Conservation (phyloP, 192 early-diverging fungal species). For the Coemansia interrupta region DNA sequence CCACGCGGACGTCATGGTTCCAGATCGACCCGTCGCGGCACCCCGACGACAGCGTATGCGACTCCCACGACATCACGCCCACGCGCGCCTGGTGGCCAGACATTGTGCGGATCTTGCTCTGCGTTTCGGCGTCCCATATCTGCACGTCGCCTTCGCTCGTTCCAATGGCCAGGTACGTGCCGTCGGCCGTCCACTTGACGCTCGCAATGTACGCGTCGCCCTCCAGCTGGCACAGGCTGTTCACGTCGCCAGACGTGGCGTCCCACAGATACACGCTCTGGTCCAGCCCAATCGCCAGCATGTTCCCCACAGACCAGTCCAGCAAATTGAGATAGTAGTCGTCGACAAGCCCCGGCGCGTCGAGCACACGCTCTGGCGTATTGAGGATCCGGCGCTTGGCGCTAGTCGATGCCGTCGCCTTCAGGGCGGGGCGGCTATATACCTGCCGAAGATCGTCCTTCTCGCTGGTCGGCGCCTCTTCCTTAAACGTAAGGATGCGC, state of each 20-base stretch:
- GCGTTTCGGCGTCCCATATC: slow-evolving; percentile 84
- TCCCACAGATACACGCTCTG: slow-evolving; percentile 89
- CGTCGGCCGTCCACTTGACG: slow-evolving; percentile 72
- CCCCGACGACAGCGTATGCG: slow-evolving; percentile 76
- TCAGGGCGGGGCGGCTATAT: slow-evolving; percentile 46
- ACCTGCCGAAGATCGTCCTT: slow-evolving; percentile 55
- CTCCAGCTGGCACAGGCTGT: slow-evolving; percentile 42
- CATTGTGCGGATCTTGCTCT: slow-evolving; percentile 78
- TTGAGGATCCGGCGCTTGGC: slow-evolving; percentile 70
- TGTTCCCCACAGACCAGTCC: slow-evolving; percentile 83
- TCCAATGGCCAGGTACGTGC: slow-evolving; percentile 67
- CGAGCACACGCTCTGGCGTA: slow-evolving; percentile 77
- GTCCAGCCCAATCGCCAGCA: slow-evolving; percentile 83
- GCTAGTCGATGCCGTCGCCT: slow-evolving; percentile 22
- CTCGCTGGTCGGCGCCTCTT: slow-evolving; percentile 66
- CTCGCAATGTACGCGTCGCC: slow-evolving; percentile 63
- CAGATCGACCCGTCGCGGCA: slow-evolving; percentile 87
- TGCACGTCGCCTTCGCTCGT: slow-evolving; percentile 75
- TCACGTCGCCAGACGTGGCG: slow-evolving; percentile 66
- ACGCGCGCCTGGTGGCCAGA: slow-evolving; percentile 73
- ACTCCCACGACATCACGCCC: slow-evolving; percentile 83
- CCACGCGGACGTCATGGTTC: slow-evolving; percentile 91
- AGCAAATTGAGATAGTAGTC: slow-evolving; percentile 96
- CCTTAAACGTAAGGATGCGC: slow-evolving; percentile 77
- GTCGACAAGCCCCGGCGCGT: slow-evolving; percentile 84